Evolutionary conservation across 805 yeast species (phyloP).

Genomic region (Yamadazyma endophytica): DNA sequence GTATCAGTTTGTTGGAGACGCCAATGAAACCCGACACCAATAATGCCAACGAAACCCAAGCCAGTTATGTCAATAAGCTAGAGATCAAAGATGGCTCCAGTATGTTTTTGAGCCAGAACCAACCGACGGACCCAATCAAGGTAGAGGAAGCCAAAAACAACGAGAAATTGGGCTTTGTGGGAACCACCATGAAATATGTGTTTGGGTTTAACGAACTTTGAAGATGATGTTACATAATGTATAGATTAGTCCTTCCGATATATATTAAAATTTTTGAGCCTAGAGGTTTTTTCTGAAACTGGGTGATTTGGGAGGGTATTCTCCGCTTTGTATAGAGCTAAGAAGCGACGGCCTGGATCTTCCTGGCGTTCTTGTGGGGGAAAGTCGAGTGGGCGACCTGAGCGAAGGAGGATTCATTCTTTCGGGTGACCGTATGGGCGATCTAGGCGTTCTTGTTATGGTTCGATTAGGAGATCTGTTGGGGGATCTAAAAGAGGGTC

Average conservation of each 20-base stretch:
- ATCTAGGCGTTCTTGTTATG: neutral
- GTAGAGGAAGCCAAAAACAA: slow-evolving; percentile 16
- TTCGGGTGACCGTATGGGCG: too few relatives aligned
- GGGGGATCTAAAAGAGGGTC: slow-evolving; percentile 3
- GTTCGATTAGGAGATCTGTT: slow-evolving; percentile 1
- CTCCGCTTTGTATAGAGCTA: too few relatives aligned
- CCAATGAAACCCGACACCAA: slow-evolving; percentile 2
- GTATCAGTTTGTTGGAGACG: slow-evolving; percentile 9
- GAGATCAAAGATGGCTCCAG: slow-evolving; percentile 39
- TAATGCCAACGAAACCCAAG: slow-evolving; percentile 3
- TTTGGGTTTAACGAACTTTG: slow-evolving; percentile 44
- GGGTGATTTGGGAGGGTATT: too few relatives aligned
- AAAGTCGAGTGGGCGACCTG: too few relatives aligned
- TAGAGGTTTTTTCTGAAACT: too few relatives aligned
- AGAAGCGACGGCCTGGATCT: too few relatives aligned
- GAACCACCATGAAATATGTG: slow-evolving; percentile 28
- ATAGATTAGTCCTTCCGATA: neutral
- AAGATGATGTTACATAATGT: slow-evolving; percentile 4
- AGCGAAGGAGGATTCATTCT: too few relatives aligned
- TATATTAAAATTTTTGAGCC: too few relatives aligned
- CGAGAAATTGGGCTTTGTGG: slow-evolving; percentile 31
- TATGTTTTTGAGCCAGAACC: slow-evolving; percentile 27
- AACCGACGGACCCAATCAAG: slow-evolving; percentile 14
- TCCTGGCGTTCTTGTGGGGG: too few relatives aligned
- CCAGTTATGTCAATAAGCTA: slow-evolving; percentile 20